phyloP scores from a whole-genome alignment of 2,329 filamentous ascomycete genomes.

The Colletotrichum musae region DNA sequence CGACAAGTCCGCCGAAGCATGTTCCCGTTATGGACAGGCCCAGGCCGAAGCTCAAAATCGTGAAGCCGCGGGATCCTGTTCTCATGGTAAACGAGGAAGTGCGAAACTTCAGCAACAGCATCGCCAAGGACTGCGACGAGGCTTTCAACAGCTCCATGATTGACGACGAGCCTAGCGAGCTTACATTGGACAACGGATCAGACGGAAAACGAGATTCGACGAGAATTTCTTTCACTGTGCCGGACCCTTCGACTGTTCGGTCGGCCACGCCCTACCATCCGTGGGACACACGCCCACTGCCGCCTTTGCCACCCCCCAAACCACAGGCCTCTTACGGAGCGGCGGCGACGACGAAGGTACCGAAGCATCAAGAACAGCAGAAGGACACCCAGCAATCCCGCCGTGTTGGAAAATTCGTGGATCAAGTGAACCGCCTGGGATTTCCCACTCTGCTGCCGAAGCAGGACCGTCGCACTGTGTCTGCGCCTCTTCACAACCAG shows the following conservation, averaged over 20 bases:
- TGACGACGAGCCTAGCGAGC: conserved; percentile 50
- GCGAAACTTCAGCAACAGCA: conserved; percentile 84
- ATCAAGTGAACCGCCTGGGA: conserved; percentile 45
- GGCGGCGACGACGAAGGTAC: not conserved
- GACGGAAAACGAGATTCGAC: conserved; percentile 53
- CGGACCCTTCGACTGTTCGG: conserved; percentile 50
- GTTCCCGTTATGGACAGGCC: conserved; percentile 38
- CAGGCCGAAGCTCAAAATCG: conserved; percentile 45
- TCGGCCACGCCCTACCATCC: conserved; percentile 47
- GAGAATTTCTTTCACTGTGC: conserved; percentile 60
- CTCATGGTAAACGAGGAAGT: conserved; percentile 78
- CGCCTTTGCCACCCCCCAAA: conserved; percentile 59
- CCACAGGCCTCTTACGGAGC: conserved; percentile 8
- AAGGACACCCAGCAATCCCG: conserved; percentile 27
- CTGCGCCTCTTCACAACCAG: conserved; percentile 64
- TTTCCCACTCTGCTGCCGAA: conserved; percentile 50
- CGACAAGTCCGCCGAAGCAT: conserved; percentile 28
- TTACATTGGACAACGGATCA: conserved; percentile 50
- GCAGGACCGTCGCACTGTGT: conserved; percentile 64
- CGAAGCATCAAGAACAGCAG: not conserved
- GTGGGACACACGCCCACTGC: conserved; percentile 66
- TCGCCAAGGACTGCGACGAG: conserved; percentile 89
- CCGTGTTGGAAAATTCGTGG: conserved; percentile 40
- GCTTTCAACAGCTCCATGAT: conserved; percentile 82
- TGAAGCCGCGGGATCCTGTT: conserved; percentile 39